A percentile compares a stretch with the other conserved stretches of the same genome.
Conservation (phyloP, 2,329 filamentous ascomycete genomes). For the Didymella exigua region DNA sequence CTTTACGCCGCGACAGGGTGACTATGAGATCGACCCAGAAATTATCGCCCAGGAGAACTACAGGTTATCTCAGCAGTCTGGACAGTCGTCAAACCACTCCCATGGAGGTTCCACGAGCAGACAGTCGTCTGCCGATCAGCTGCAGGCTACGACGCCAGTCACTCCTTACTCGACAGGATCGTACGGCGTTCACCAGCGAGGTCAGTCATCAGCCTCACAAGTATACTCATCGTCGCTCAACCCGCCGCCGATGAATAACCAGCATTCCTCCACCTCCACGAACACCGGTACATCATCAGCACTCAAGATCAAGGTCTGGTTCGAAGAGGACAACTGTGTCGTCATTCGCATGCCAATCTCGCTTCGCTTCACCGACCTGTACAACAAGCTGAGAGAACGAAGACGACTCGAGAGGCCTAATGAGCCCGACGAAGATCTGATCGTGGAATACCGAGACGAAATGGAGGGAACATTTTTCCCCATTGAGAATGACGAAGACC, state of each 20-base stretch:
- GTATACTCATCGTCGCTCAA: slow-evolving; percentile 38
- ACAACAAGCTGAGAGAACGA: slow-evolving; percentile 82
- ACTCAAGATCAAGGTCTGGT: slow-evolving; percentile 94
- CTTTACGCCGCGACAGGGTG: slow-evolving; percentile 86
- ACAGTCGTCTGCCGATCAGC: slow-evolving; percentile 48
- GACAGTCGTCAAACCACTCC: slow-evolving; percentile 46
- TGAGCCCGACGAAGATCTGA: slow-evolving; percentile 67
- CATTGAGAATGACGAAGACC: slow-evolving; percentile 78
- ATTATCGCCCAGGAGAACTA: slow-evolving; percentile 70
- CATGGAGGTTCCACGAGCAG: slow-evolving; percentile 43
- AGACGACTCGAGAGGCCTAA: slow-evolving; percentile 68
- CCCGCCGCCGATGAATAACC: slow-evolving; percentile 47
- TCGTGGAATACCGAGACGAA: slow-evolving; percentile 87
- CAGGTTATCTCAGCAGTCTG: slow-evolving; percentile 67
- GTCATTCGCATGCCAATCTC: slow-evolving; percentile 86
- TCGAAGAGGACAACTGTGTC: slow-evolving; percentile 82
- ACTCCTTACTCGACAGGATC: slow-evolving; percentile 45
- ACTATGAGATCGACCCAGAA: slow-evolving; percentile 87
- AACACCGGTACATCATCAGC: slow-evolving; percentile 41
- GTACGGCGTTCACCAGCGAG: slow-evolving; percentile 52
- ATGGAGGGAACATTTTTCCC: slow-evolving; percentile 74
- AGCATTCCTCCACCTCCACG: slow-evolving; percentile 43
- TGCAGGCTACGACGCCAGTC: slow-evolving; percentile 45
- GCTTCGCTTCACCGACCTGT: slow-evolving; percentile 76
- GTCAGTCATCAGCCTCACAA: slow-evolving; percentile 44